phyloP scores from a whole-genome alignment of 176 grass and related monocot genomes.

The Juncus inflexus region DNA sequence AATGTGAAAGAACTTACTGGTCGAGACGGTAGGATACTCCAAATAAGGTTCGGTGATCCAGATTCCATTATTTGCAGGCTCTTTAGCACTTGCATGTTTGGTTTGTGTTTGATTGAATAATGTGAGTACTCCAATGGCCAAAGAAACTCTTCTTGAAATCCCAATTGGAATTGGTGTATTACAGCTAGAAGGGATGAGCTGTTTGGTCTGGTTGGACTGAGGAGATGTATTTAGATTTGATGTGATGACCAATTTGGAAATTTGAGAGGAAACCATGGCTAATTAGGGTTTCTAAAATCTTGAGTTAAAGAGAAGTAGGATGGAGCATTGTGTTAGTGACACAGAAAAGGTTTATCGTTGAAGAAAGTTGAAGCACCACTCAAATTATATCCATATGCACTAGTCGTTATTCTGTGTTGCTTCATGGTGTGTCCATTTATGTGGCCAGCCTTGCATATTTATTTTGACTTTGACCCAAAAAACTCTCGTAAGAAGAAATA shows the following conservation, averaged over 20 bases:
- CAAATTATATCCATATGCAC: constrained; percentile 27
- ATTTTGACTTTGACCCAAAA: not conserved
- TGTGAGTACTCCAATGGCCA: constrained; percentile 39
- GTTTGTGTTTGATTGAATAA: constrained; percentile 28
- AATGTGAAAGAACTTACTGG: constrained; percentile 32
- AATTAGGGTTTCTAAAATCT: not conserved
- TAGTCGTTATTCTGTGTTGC: not conserved
- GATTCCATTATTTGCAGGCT: constrained; percentile 60
- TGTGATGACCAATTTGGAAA: constrained; percentile 7
- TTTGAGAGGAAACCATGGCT: constrained; percentile 31
- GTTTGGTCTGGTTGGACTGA: not conserved
- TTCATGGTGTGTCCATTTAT: not conserved
- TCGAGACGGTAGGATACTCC: constrained; percentile 45
- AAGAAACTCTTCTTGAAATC: constrained; percentile 30
- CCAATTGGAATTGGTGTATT: not conserved
- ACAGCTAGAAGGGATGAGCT: not conserved
- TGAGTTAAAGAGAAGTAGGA: not conserved
- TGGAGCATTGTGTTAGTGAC: not conserved
- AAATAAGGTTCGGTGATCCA: constrained; percentile 65
- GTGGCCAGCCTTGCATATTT: not conserved
- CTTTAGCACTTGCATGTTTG: constrained; percentile 31
- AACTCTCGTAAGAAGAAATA: not conserved
- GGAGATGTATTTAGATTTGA: not conserved
- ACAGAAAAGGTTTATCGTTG: not conserved
- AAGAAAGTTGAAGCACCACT: constrained; percentile 11